phyloP scores from a whole-genome alignment of 2,329 filamentous ascomycete species.

The Diplodia seriata region DNA sequence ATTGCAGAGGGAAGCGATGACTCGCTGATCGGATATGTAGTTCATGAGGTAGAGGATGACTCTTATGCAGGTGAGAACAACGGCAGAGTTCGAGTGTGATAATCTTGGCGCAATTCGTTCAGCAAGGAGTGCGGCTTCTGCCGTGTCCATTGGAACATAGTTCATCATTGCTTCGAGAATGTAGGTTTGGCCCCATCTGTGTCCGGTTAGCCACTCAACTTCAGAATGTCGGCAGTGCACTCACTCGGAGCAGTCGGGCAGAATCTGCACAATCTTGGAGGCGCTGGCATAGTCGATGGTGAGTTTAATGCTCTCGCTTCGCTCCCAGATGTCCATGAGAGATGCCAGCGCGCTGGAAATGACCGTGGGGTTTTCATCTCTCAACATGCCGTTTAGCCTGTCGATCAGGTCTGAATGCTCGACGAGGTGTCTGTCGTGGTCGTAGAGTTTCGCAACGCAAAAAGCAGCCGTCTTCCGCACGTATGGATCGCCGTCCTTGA shows the following conservation, averaged over 20 bases:
- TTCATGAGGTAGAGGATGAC: constrained; percentile 99
- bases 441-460: constrained; percentile 96
- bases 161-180: constrained; percentile 98
- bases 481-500: constrained; percentile 89
- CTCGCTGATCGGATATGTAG: constrained; percentile 91
- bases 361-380: constrained; percentile 96
- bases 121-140: constrained; percentile 86
- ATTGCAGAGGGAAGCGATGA: constrained; percentile 83
- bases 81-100: constrained; percentile 95
- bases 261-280: constrained; percentile 95
- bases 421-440: constrained; percentile 89
- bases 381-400: constrained; percentile 82
- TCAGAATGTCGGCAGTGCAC: constrained; percentile 44
- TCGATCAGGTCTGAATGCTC: constrained; percentile 93
- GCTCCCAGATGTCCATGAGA: constrained; percentile 97
- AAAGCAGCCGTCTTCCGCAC: constrained; percentile 97
- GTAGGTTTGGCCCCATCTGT: constrained; percentile 97
- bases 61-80: constrained; percentile 93
- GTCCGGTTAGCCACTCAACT: constrained; percentile 36
- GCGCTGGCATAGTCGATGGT: constrained; percentile 98
- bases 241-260: constrained; percentile 96
- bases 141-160: constrained; percentile 90
- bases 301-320: constrained; percentile 95
- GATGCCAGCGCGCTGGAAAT: constrained; percentile 91
- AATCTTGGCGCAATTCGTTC: constrained; percentile 94